Percentiles rank a stretch among this genome's conserved stretches.
phyloP scores from a whole-genome alignment of 495 filamentous ascomycete genomes.

The Penicillium lividum region DNA sequence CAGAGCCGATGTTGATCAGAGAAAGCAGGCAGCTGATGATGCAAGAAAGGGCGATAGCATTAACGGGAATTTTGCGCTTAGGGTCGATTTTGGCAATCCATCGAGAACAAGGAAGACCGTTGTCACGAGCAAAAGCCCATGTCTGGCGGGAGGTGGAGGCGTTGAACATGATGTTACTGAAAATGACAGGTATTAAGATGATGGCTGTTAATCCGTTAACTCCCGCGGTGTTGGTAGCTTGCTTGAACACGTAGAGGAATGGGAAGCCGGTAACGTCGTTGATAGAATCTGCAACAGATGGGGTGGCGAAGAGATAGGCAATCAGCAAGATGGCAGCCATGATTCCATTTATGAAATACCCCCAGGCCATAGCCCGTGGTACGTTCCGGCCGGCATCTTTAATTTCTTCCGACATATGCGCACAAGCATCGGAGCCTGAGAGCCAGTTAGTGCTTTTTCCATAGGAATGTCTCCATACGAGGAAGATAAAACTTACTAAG shows the following conservation, averaged over 20 bases:
- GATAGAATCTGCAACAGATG: constrained; percentile 35
- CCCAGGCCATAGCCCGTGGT: constrained; percentile 42
- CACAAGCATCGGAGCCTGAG: constrained; percentile 35
- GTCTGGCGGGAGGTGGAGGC: constrained; percentile 41
- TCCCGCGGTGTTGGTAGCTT: constrained; percentile 21
- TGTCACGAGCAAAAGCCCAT: constrained; percentile 48
- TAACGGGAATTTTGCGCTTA: constrained; percentile 47
- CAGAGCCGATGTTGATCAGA: constrained; percentile 46
- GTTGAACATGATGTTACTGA: constrained; percentile 35
- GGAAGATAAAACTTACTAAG: constrained; percentile 20
- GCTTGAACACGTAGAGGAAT: constrained; percentile 30
- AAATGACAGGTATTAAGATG: constrained; percentile 38
- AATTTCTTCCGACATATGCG: constrained; percentile 50
- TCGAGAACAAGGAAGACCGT: constrained; percentile 37
- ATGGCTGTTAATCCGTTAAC: constrained; percentile 33
- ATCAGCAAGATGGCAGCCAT: constrained; percentile 41
- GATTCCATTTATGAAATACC: constrained; percentile 37
- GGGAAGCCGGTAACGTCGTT: constrained; percentile 32
- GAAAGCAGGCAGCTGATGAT: constrained; percentile 35
- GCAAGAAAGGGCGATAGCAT: constrained; percentile 37
- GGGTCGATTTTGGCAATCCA: constrained; percentile 37
- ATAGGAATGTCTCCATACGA: background rate
- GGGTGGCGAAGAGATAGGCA: constrained; percentile 42
- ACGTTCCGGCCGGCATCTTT: constrained; percentile 41
- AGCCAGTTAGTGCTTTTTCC: background rate